These are phyloP conservation scores for Phaeosphaeria sp. DNA, from an alignment of 2,329 filamentous ascomycete species.

Conservation along the genomic window DNA sequence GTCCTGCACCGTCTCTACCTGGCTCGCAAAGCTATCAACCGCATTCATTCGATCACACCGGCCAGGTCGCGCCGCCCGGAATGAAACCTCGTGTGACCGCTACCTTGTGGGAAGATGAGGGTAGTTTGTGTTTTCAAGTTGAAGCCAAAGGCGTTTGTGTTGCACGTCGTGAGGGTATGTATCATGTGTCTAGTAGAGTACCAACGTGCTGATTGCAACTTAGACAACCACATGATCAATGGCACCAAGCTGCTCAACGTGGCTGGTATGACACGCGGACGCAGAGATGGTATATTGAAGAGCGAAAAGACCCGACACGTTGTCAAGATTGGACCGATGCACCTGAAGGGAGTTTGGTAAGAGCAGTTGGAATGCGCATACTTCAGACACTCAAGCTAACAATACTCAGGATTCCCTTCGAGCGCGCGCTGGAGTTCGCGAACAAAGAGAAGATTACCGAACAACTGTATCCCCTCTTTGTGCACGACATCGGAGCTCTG, in stretches of 20 bases:
- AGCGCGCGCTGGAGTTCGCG: slow-evolving; percentile 95
- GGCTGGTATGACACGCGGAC: slow-evolving; percentile 95
- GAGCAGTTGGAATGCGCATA: background rate
- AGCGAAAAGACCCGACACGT: slow-evolving; percentile 97
- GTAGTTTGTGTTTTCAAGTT: slow-evolving; percentile 96
- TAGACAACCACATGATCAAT: slow-evolving; percentile 99
- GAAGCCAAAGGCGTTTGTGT: slow-evolving; percentile 97
- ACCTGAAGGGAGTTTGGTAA: slow-evolving; percentile 76
- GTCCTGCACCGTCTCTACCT: slow-evolving; percentile 33
- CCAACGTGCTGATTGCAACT: slow-evolving; percentile 1
- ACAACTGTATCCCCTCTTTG: slow-evolving; percentile 91
- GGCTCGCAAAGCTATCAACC: slow-evolving; percentile 45
- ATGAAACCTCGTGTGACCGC: slow-evolving; percentile 97
- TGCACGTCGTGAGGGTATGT: slow-evolving; percentile 82
- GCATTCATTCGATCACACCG: slow-evolving; percentile 80
- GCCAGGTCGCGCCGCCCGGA: slow-evolving; percentile 87
- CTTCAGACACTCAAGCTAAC: slow-evolving; percentile 10
- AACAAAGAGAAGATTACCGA: slow-evolving; percentile 99
- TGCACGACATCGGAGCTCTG: slow-evolving; percentile 93
- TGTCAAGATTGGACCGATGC: slow-evolving; percentile 99
- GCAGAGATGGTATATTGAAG: slow-evolving; percentile 94
- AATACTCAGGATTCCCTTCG: slow-evolving; percentile 85
- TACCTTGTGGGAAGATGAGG: slow-evolving; percentile 97
- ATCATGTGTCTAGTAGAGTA: slow-evolving; percentile 14
- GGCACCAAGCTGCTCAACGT: slow-evolving; percentile 97